Evolutionary conservation across 305 asterid species (phyloP).

Genomic region (Coffea humblotiana): DNA sequence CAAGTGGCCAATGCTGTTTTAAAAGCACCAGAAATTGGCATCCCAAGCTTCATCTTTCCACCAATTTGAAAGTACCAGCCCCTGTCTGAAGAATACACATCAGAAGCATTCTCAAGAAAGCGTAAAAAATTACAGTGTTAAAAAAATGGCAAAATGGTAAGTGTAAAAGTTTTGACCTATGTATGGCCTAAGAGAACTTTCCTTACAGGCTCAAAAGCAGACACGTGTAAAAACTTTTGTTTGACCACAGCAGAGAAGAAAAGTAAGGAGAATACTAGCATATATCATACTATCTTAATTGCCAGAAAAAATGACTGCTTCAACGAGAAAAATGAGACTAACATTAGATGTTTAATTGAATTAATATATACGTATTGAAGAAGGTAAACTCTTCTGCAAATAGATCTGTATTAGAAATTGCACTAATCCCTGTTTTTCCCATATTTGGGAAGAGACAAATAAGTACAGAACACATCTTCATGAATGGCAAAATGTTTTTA

Average conservation of each 20-base stretch:
- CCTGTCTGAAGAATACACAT: conserved; percentile 74
- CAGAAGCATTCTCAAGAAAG: conserved; percentile 34
- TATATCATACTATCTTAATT: background rate
- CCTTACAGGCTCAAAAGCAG: background rate
- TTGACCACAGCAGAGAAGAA: background rate
- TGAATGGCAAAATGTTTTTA: background rate
- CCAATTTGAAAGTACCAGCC: conserved; percentile 92
- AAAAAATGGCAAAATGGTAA: background rate
- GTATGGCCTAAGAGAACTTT: background rate
- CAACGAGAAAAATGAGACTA: background rate
- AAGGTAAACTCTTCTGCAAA: background rate
- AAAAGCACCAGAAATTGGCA: conserved; percentile 71
- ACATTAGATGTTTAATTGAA: background rate
- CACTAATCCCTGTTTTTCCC: background rate
- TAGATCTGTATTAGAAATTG: background rate
- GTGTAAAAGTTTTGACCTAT: background rate
- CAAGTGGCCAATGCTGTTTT: conserved; percentile 69
- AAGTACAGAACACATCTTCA: background rate
- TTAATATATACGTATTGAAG: background rate
- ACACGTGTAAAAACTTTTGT: background rate
- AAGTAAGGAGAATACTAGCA: background rate
- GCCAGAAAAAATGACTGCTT: background rate
- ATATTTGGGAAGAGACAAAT: background rate
- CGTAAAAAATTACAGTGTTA: background rate
- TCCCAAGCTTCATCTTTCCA: conserved; percentile 82